Evolutionary conservation across 495 filamentous ascomycete genomes (phyloP), one percentile per base, ranked within the genome.

Genomic region (Penicillium bialowiezense): DNA sequence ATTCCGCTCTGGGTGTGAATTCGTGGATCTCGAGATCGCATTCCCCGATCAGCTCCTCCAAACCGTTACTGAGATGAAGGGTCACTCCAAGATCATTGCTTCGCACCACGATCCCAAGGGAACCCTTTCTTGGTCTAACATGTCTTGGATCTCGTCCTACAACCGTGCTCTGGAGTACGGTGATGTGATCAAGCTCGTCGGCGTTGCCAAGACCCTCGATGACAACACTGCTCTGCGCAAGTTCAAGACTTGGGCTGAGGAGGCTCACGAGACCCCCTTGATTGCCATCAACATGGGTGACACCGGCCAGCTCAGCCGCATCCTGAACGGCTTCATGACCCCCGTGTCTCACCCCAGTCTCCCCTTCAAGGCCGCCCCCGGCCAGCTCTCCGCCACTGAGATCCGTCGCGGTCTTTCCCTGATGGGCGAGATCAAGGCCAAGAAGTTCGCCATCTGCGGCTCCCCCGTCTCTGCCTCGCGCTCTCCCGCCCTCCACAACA

Each of bases 231-330:
- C 83, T 34, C 80, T 99, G 17, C 79, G 83, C 55, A 82, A 82
- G 44, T 99, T 97, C 81, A 90, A 87, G 71, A 73, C 72, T 28
- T 87, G 80, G 79, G 88, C 89, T 52, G 75, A 78, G 28, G 68
- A 79, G 21, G 77, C 83, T 0, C 88, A 95, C 60, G 76, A 86
- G 28, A 81, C 80, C 8, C 93, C 90, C 4, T 62, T 97, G 53
- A 97, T 99, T 59, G 90, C 89, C 2, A 85, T 99, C 70, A 97
- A 99, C 70, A 97, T 97, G 91, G 92, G 95, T 29, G 75, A 82
- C 15, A 73, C 79, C 24, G 93, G 93, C 18, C 91, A 96, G 65
- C 82, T 97, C 13, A 95, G 89, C 62, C 81, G 93, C 26, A 85
- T 99, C 47, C 71, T 91, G 47, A 97, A 97, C 69, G 73, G 76